Conservation (phyloP, 2,329 filamentous ascomycete genomes). For the Thelonectria discophora region DNA sequence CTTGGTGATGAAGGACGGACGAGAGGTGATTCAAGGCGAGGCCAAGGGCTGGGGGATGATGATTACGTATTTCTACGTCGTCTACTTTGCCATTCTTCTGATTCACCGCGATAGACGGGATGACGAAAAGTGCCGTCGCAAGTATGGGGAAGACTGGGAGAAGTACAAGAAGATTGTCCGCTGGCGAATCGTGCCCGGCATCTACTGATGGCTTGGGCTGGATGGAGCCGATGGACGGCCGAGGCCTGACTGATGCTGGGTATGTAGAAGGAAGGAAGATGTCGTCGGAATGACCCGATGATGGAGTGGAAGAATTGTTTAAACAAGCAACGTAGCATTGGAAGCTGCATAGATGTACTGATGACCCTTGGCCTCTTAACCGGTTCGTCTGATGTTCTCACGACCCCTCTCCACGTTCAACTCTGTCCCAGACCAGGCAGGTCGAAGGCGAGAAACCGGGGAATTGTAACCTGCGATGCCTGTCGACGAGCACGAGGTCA, state of each 20-base stretch:
- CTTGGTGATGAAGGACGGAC: slow-evolving; percentile 66
- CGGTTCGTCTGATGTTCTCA: background rate
- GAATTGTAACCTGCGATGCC: slow-evolving; percentile 26
- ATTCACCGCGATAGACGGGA: slow-evolving; percentile 88
- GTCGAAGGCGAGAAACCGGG: slow-evolving; percentile 7
- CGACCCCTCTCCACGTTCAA: background rate
- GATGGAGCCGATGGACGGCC: slow-evolving; percentile 1
- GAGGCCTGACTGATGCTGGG: slow-evolving; percentile 1
- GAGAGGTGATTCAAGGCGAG: slow-evolving; percentile 74
- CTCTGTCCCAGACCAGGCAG: background rate
- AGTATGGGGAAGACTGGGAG: slow-evolving; percentile 94
- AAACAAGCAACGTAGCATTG: background rate
- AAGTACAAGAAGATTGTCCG: slow-evolving; percentile 84
- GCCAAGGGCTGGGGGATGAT: slow-evolving; percentile 85
- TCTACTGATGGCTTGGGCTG: slow-evolving; percentile 68
- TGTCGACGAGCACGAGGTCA: slow-evolving; percentile 13
- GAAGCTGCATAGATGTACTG: background rate
- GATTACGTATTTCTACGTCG: slow-evolving; percentile 92
- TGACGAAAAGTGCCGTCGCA: slow-evolving; percentile 87
- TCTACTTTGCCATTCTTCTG: slow-evolving; percentile 89
- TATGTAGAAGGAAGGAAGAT: background rate
- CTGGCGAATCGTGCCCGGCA: slow-evolving; percentile 83
- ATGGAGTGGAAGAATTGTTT: background rate
- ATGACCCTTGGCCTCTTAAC: background rate
- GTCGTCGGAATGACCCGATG: too few relatives aligned